Conservation (phyloP, 495 filamentous ascomycete genomes). For the Barbatosphaeria neglecta region DNA sequence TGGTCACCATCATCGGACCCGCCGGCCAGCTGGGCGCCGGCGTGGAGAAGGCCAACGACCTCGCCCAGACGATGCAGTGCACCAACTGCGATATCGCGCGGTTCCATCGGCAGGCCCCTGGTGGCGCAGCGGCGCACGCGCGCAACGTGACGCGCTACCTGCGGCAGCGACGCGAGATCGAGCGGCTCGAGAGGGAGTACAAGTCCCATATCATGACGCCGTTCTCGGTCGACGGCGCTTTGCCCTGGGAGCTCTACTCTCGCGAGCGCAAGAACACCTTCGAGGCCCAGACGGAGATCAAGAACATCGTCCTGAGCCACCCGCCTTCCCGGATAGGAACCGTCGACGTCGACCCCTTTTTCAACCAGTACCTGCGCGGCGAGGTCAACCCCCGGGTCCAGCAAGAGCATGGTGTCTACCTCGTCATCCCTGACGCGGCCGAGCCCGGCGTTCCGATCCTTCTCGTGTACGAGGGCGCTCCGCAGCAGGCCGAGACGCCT, state of each 20-base stretch:
- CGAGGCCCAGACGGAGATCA: constrained; percentile 70
- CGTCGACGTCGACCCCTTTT: constrained; percentile 72
- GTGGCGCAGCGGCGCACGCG: constrained; percentile 63
- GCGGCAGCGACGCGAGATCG: constrained; percentile 60
- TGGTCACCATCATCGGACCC: constrained; percentile 73
- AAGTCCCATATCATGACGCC: constrained; percentile 74
- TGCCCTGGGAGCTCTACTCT: constrained; percentile 75
- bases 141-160: constrained; percentile 77
- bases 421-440: constrained; percentile 57
- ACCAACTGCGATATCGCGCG: constrained; percentile 65
- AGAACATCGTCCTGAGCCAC: constrained; percentile 64
- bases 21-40: constrained; percentile 57
- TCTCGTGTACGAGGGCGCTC: constrained; percentile 71
- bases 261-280: constrained; percentile 73
- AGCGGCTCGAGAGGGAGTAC: constrained; percentile 63
- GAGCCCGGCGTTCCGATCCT: constrained; percentile 55
- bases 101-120: constrained; percentile 60
- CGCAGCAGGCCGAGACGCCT: constrained; percentile 35
- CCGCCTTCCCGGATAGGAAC: constrained; percentile 64
- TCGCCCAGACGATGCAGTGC: constrained; percentile 72
- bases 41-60: constrained; percentile 65
- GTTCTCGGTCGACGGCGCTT: constrained; percentile 44
- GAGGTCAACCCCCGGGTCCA: constrained; percentile 51
- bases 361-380: constrained; percentile 62
- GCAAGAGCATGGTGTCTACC: constrained; percentile 64